Evolutionary conservation across 805 yeast genomes (phyloP).

Genomic region (Schizosaccharomyces lindneri): DNA sequence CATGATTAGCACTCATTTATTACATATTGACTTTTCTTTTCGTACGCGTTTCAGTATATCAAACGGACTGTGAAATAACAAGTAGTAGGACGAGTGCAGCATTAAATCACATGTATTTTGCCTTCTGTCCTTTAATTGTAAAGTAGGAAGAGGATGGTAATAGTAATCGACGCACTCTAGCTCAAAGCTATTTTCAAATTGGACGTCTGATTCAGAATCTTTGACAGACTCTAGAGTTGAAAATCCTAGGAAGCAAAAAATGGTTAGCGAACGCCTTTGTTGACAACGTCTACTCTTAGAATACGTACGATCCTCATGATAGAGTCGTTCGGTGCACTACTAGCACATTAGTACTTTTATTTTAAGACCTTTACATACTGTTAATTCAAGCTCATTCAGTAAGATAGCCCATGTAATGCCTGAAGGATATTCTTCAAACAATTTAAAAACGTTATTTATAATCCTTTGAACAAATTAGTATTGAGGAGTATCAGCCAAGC

Average conservation of each 20-base stretch:
- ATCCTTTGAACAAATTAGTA: neutral
- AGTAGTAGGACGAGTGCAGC: neutral
- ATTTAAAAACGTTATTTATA: neutral
- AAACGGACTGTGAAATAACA: neutral
- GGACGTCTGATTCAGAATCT: neutral
- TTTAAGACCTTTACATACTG: neutral
- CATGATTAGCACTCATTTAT: neutral
- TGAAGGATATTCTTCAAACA: neutral
- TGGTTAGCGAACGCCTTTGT: too few species aligned
- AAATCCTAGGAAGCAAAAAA: neutral
- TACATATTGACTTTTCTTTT: neutral
- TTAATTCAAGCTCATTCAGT: neutral
- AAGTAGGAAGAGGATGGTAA: neutral
- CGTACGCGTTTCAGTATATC: neutral
- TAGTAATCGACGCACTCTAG: neutral
- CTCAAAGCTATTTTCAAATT: neutral
- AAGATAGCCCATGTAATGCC: neutral
- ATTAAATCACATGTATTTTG: neutral
- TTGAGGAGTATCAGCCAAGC: neutral
- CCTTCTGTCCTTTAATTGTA: neutral
- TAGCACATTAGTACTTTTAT: neutral
- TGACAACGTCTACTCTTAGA: too few species aligned
- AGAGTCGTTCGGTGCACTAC: neutral
- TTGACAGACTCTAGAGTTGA: neutral
- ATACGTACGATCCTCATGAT: neutral